Base-by-base conservation (phyloP, 768 basidiomycete genomes). In the Macrolepiota fuliginosa region DNA sequence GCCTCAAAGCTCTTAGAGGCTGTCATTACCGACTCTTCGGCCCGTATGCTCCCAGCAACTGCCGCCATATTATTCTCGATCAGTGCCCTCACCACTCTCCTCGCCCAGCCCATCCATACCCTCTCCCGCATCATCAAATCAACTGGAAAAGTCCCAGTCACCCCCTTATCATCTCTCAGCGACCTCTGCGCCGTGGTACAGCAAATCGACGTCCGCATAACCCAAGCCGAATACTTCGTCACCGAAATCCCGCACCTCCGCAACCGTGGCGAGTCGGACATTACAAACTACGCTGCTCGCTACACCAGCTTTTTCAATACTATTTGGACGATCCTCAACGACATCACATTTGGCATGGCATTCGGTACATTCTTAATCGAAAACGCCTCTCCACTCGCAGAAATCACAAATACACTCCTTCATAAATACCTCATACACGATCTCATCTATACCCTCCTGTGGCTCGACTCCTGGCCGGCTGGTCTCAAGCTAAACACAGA, bases 401-500 rank as follows among this genome's bases (percentile, higher is more conserved):
- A 59, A 1, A 47, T 25, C 47, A 40, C 52, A 29, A 52, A 49
- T 47, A 36, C 32, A 19, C 24, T 55, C 24, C 9, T 59, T 50
- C 22, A 58, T 24, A 46, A 56, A 45, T 32, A 51, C n/a, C n/a
- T 40, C 29, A 40, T 36, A 5, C 63, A 83, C 77, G 61, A 62
- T 35, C 74, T 78, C 62, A 69, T 87, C 1, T 76, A 90, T 4
- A 78, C 81, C 0, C 77, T 98, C 1, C 67, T 79, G 1, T 98
- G 95, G 96, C 80, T 99, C 12, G 91, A 97, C 71, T 86, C 90
- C 63, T 98, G 96, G 96, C 96, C 96, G 0, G 94, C 89, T 1
- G 96, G 97, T 0, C 76, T 99, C 42, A 99, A 99, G 73, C 86
- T 99, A 56, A 98, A 98, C 69, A 92, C 93, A 0, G 92, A 98